phyloP scores from a whole-genome alignment of 1,284 basidiomycete genomes.

The Ustilago trichophora region DNA sequence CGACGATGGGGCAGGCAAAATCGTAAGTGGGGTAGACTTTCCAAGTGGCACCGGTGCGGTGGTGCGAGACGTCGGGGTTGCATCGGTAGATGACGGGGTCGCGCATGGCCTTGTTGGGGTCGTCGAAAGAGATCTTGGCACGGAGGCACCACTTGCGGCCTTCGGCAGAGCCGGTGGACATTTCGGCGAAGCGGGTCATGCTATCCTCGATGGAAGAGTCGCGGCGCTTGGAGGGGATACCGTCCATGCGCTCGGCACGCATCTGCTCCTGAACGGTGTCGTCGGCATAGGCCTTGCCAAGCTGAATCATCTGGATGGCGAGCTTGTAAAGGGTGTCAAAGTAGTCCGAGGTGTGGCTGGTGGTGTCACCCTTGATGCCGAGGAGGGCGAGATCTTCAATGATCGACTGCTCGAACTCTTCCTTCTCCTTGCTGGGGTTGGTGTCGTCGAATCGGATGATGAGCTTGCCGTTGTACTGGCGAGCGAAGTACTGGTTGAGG shows the following conservation, averaged over 20 bases:
- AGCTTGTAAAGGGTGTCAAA: constrained; percentile 87
- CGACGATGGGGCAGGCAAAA: constrained; percentile 96
- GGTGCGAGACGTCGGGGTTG: constrained; percentile 82
- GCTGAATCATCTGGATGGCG: constrained; percentile 83
- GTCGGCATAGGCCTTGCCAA: constrained; percentile 92
- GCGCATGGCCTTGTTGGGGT: constrained; percentile 94
- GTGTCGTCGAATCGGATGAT: constrained; percentile 98
- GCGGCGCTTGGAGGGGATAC: constrained; percentile 85
- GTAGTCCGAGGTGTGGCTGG: constrained; percentile 90
- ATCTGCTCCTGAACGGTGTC: constrained; percentile 90
- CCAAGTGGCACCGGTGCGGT: constrained; percentile 94
- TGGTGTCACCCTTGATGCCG: constrained; percentile 84
- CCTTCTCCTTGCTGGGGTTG: constrained; percentile 95
- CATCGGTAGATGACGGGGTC: constrained; percentile 99
- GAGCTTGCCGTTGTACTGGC: constrained; percentile 94
- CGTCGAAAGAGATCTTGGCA: constrained; percentile 92
- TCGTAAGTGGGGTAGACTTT: constrained; percentile 99
- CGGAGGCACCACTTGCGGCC: constrained; percentile 92
- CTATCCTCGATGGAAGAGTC: constrained; percentile 85
- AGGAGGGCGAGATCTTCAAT: constrained; percentile 65
- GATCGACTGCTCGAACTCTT: constrained; percentile 65
- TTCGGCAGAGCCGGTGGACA: constrained; percentile 83
- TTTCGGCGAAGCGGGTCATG: constrained; percentile 85
- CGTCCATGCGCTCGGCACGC: constrained; percentile 88
- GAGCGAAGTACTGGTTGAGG: constrained; percentile 95